phyloP scores from a whole-genome alignment of 2,329 filamentous ascomycete species.

The Trichoderma gracile region DNA sequence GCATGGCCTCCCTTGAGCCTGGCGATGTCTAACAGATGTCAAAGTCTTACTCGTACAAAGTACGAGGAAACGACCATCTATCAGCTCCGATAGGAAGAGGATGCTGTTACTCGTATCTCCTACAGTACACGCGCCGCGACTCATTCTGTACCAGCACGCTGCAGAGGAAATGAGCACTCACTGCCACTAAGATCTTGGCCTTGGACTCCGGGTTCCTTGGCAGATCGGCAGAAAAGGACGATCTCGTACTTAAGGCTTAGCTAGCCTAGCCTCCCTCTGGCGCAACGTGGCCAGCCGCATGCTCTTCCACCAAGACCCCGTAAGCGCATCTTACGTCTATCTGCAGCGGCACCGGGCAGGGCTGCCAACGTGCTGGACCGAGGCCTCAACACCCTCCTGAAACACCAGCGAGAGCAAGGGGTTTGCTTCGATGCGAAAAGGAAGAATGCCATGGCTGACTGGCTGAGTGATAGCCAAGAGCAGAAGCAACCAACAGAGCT shows the following conservation, averaged over 20 bases:
- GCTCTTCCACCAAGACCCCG: not conserved
- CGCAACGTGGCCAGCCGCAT: constrained; percentile 4
- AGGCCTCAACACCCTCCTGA: constrained; percentile 8
- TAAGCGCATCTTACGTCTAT: constrained; percentile 12
- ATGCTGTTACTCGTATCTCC: too few species aligned
- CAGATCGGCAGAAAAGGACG: constrained; percentile 18
- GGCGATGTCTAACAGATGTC: too few species aligned
- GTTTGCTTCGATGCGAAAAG: too few species aligned
- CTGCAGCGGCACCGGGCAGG: not conserved
- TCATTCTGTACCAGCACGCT: too few species aligned
- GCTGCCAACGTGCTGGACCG: not conserved
- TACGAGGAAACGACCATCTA: too few species aligned
- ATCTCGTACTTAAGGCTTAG: constrained; percentile 19
- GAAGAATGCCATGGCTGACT: not conserved
- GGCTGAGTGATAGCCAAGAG: not conserved
- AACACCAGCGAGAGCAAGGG: not conserved
- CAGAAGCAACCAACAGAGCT: not conserved
- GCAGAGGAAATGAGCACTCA: too few species aligned
- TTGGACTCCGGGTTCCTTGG: constrained; percentile 10
- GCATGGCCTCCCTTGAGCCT: not conserved
- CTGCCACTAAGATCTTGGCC: not conserved
- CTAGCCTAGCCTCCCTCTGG: constrained; percentile 4
- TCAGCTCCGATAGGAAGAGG: too few species aligned
- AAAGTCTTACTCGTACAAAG: not conserved
- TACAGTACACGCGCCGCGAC: too few species aligned